phyloP scores from a whole-genome alignment of 139 green algal genomes.

The Astrephomene gubernaculifera region DNA sequence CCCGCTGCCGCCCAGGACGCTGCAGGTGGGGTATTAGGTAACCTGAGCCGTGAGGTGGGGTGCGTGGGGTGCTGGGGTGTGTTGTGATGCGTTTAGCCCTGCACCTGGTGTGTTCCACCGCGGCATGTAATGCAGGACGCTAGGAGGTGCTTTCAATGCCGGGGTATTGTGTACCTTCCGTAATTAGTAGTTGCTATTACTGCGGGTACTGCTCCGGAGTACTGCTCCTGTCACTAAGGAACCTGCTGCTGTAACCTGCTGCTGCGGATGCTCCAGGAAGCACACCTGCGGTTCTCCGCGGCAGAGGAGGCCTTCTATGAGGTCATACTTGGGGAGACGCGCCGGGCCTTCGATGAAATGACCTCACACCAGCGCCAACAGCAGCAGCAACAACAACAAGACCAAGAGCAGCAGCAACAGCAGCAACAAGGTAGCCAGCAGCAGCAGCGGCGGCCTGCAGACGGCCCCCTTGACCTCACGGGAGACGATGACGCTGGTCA shows the following conservation, averaged over 20 bases:
- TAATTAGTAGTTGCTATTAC: not conserved
- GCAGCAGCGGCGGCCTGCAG: not conserved
- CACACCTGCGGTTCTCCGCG: slow-evolving; percentile 62
- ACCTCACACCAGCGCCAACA: not conserved
- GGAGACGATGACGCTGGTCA: not conserved
- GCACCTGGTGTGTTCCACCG: not conserved
- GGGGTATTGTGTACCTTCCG: not conserved
- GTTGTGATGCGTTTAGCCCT: not conserved
- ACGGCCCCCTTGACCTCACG: slow-evolving; percentile 18
- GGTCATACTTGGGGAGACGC: slow-evolving; percentile 30
- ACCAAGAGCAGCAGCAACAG: not conserved
- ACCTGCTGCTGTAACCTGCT: not conserved
- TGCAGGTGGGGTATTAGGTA: slow-evolving; percentile 42
- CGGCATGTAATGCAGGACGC: not conserved
- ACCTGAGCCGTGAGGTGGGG: not conserved
- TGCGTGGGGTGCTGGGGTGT: not conserved
- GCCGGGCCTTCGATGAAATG: slow-evolving; percentile 10
- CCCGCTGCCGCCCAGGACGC: slow-evolving; percentile 66
- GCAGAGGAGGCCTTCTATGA: slow-evolving; percentile 70
- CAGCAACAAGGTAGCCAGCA: not conserved
- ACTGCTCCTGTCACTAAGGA: not conserved
- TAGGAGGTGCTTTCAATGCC: not conserved
- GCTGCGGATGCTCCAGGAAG: slow-evolving; percentile 4
- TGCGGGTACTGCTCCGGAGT: too few relatives aligned
- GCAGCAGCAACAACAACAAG: not conserved